Conservation (phyloP, 176 grass and related monocot species). For the Oryza rufipogon region DNA sequence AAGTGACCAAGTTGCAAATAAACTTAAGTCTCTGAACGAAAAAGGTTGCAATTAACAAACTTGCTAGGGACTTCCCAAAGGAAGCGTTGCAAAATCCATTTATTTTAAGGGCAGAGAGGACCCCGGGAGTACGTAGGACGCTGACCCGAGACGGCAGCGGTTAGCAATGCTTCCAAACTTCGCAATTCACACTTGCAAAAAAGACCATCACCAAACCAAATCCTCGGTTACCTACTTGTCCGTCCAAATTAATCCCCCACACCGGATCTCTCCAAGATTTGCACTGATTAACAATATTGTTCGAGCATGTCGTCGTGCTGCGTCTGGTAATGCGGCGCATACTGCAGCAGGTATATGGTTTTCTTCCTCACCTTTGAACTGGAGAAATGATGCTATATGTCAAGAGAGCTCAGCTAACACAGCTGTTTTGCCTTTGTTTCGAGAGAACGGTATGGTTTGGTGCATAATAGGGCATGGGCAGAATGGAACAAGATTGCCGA, state of each 20-base stretch:
- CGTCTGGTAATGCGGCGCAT: constrained; percentile 8
- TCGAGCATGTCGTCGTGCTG: background rate
- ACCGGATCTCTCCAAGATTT: constrained; percentile 29
- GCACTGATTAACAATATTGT: constrained; percentile 35
- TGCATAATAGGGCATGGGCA: background rate
- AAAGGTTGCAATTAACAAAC: constrained; percentile 22
- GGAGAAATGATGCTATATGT: background rate
- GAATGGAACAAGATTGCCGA: constrained; percentile 46
- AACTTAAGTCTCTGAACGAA: constrained; percentile 21
- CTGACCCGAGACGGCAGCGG: constrained; percentile 34
- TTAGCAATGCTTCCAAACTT: constrained; percentile 52
- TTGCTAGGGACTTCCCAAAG: constrained; percentile 2
- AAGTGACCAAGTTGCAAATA: constrained; percentile 45
- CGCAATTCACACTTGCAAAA: constrained; percentile 36
- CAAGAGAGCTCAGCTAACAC: too few species aligned
- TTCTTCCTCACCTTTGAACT: background rate
- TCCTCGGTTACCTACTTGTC: background rate
- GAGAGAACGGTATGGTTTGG: constrained; percentile 3
- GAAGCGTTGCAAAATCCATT: constrained; percentile 10
- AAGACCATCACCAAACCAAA: constrained; percentile 20
- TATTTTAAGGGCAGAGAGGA: constrained; percentile 34
- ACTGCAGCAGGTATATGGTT: constrained; percentile 11
- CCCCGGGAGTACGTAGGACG: constrained; percentile 14
- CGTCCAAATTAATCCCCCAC: constrained; percentile 31
- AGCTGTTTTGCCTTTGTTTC: background rate